These are phyloP conservation scores for Trichaptum fuscoviolaceum DNA, from an alignment of 768 basidiomycete genomes.

Conservation along the genomic window DNA sequence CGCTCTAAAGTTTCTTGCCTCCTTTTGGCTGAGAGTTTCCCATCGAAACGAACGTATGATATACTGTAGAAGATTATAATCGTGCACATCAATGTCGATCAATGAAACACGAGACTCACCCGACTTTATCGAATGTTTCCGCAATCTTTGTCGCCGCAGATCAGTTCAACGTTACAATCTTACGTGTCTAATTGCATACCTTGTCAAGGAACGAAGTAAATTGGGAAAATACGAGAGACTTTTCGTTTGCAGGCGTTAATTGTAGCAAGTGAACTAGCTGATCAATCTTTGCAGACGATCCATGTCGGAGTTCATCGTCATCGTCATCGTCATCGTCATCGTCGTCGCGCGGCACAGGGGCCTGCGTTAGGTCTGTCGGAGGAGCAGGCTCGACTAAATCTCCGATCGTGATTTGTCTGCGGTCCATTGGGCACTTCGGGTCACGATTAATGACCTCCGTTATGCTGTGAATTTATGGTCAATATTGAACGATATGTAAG, in stretches of 20 bases:
- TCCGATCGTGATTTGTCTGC: slow-evolving; percentile 46
- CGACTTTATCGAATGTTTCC: slow-evolving; percentile 57
- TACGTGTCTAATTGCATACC: slow-evolving; percentile 29
- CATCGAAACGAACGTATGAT: slow-evolving; percentile 76
- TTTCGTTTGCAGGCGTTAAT: slow-evolving; percentile 63
- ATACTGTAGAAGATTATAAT: slow-evolving; percentile 40
- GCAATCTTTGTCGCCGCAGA: slow-evolving; percentile 47
- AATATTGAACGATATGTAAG: background rate
- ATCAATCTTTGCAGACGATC: slow-evolving; percentile 81
- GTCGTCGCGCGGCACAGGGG: slow-evolving; percentile 33
- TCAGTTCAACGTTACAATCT: background rate
- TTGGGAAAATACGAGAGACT: slow-evolving; percentile 86
- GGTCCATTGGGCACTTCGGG: slow-evolving; percentile 84
- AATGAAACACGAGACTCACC: slow-evolving; percentile 32
- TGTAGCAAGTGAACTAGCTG: slow-evolving; percentile 70
- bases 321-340: slow-evolving; percentile 37
- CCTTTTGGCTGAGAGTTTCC: slow-evolving; percentile 74
- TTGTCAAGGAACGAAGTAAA: slow-evolving; percentile 84
- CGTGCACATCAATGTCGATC: slow-evolving; percentile 1
- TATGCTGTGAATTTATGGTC: slow-evolving; percentile 40
- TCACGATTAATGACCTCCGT: slow-evolving; percentile 64
- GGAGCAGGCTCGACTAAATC: slow-evolving; percentile 61
- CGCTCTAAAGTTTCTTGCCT: slow-evolving; percentile 71
- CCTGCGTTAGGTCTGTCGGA: slow-evolving; percentile 66
- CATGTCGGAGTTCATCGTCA: slow-evolving; percentile 33